These are phyloP conservation scores for Cenococcum geophilum DNA, from an alignment of 495 filamentous ascomycete genomes.

Conservation along the genomic window DNA sequence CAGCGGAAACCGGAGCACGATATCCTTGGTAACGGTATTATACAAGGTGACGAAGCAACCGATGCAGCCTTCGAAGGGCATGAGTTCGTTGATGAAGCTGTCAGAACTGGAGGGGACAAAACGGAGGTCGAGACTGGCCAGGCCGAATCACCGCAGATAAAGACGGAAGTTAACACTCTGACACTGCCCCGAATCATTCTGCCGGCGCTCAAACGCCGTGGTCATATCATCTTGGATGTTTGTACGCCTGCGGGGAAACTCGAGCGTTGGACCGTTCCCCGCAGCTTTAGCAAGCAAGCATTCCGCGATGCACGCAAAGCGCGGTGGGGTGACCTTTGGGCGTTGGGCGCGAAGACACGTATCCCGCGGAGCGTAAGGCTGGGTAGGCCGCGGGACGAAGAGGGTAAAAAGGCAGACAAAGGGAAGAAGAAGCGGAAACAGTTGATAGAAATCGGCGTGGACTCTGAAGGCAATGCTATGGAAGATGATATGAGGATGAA, in stretches of 20 bases:
- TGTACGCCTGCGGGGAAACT: conserved; percentile 81
- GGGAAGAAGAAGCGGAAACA: conserved; percentile 27
- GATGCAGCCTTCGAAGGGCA: conserved; percentile 41
- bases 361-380: conserved; percentile 55
- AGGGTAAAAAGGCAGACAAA: conserved; percentile 26
- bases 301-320: conserved; percentile 90
- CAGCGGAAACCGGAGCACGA: conserved; percentile 27
- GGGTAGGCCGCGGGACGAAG: conserved; percentile 39
- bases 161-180: conserved; percentile 45
- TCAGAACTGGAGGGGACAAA: background rate
- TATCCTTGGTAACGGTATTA: conserved; percentile 21
- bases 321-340: conserved; percentile 91
- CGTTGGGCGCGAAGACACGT: conserved; percentile 85
- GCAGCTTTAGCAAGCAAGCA: conserved; percentile 68
- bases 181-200: conserved; percentile 72
- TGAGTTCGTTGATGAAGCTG: conserved; percentile 32
- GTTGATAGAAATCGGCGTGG: conserved; percentile 19
- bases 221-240: conserved; percentile 82
- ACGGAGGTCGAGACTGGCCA: conserved; percentile 36
- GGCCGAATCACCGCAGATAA: conserved; percentile 46
- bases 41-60: conserved; percentile 37
- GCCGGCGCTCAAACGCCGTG: conserved; percentile 75
- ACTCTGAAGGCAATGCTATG: conserved; percentile 23
- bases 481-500: conserved; percentile 24
- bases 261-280: conserved; percentile 92